Evolutionary conservation across 2,329 filamentous ascomycete species (phyloP), one percentile per base, ranked within the genome.

Genomic region (Podosphaera fusca): DNA sequence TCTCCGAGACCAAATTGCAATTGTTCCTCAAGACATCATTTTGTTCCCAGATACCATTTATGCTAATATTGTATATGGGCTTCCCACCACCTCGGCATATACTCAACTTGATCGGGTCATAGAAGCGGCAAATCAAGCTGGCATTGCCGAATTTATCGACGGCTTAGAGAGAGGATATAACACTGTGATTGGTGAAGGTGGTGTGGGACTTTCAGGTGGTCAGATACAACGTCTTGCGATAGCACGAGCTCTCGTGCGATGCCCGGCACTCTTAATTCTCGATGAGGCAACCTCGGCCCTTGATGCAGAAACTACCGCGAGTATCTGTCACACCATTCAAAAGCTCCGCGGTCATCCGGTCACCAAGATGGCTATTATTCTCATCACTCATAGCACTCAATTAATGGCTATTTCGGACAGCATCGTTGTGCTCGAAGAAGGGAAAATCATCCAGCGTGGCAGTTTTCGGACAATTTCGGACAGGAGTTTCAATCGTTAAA

Each of bases 271-370:
- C 1, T 70, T 95, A 14, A 76, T 95, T 1, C 71, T 95, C 1
- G 90, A 96, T 63, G 89, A 95, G 70, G 86, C 88, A 0, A 95
- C 89, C 0, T 85, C 81, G 33, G 83, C 84, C 0, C 72, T 96
- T 0, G 89, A 95, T 64, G 74, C 75, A 0, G 77, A 82, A 62
- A 82, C 77, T 45, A 81, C 85, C 0, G 74, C 74, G 2, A 69
- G 75, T 1, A 76, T 95, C 2, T 73, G 84, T 10, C 69, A 75
- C 7, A 82, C 82, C 0, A 73, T 94, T 46, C 68, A 68, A 40
- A 65, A 65, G 0, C 69, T 92, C 1, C 53, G 56, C 12, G 51
- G 55, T 45, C 2, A 33, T 9, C 57, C 57, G 31, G 63, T 64
- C 10, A 60, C 64, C 3, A 72, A 71, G 0, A 76, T 87, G 67